Base-by-base conservation (phyloP, 345 rosid species). In the Euclidium syriacum region DNA sequence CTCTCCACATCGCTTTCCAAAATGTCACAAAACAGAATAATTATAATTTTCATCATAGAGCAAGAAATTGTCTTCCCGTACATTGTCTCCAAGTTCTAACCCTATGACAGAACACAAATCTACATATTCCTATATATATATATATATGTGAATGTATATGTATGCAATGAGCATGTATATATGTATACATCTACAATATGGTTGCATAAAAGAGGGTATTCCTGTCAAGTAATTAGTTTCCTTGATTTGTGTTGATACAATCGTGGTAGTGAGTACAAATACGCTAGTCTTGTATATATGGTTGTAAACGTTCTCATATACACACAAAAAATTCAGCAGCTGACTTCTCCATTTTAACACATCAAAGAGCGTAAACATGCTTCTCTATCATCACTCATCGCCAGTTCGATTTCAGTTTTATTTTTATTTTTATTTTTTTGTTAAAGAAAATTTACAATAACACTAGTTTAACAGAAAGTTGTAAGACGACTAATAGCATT, bases 1-100 rank as follows among this genome's bases (percentile, higher is more conserved):
- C 42, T 43, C 49, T 69, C 68, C 30, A 61, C 63, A 61, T 62
- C 57, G 36, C 68, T 69, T 69, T 69, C 73, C 39, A 69, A 52
- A 44, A 51, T 33, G 39, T 41, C 67, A 51, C 54, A 42, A 49
- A 59, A 51, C 73, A 59, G 61, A 61, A 69, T 69, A 52, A 53
- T 69, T 43, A 61, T 53, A 50, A 53, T 34, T 53, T 62, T 36
- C 56, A 69, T 69, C 62, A 69, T 69, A 52, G 56, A 36, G 54
- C 40, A 35, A 26, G 30, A 69, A 56, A 26, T 61, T 59, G 47
- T 51, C 44, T 9, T 51, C 66, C 38, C 40, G 67, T 42, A 35
- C 49, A 11, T 52, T 69, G 68, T 69, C 62, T 43, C 33, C 55
- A 14, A 26, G 33, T 30, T 23, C 19, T 24, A 50, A 57, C 58